A percentile compares a stretch with the other conserved stretches of the same genome.
These are phyloP conservation scores for Pichia scutulata DNA, from an alignment of 805 yeast genomes.

Conservation along the genomic window DNA sequence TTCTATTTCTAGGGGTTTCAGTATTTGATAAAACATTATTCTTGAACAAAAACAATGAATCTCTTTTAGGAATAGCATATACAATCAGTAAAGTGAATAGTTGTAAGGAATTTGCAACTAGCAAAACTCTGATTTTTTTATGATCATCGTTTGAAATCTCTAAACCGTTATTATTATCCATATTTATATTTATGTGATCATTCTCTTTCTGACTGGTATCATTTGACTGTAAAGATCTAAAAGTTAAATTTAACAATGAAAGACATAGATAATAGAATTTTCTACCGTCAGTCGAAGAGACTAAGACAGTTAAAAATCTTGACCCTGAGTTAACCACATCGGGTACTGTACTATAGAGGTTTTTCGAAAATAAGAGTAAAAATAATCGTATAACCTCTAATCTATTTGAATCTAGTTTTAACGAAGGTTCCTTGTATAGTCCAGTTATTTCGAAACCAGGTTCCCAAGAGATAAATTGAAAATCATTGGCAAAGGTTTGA, in stretches of 20 bases:
- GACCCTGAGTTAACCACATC: conserved; percentile 46
- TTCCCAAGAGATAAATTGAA: conserved; percentile 58
- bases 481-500: conserved; percentile 17
- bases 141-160: conserved; percentile 23
- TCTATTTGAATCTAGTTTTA: conserved; percentile 53
- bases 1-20: conserved; percentile 32
- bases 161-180: conserved; percentile 36
- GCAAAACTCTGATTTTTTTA: conserved; percentile 36
- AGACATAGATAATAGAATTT: conserved; percentile 49
- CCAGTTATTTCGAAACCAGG: conserved; percentile 57
- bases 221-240: conserved; percentile 38
- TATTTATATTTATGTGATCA: conserved; percentile 3
- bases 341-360: conserved; percentile 43
- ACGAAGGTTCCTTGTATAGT: conserved; percentile 24
- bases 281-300: conserved; percentile 40
- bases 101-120: conserved; percentile 53
- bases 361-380: conserved; percentile 51
- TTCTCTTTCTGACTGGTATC: conserved; percentile 6
- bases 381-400: conserved; percentile 59
- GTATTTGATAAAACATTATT: conserved; percentile 28
- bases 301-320: conserved; percentile 49
- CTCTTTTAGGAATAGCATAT: conserved; percentile 54
- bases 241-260: conserved; percentile 58
- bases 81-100: conserved; percentile 52
- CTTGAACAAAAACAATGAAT: conserved; percentile 29